phyloP scores from a whole-genome alignment of 768 basidiomycete species.

The Termitomyces sp. region DNA sequence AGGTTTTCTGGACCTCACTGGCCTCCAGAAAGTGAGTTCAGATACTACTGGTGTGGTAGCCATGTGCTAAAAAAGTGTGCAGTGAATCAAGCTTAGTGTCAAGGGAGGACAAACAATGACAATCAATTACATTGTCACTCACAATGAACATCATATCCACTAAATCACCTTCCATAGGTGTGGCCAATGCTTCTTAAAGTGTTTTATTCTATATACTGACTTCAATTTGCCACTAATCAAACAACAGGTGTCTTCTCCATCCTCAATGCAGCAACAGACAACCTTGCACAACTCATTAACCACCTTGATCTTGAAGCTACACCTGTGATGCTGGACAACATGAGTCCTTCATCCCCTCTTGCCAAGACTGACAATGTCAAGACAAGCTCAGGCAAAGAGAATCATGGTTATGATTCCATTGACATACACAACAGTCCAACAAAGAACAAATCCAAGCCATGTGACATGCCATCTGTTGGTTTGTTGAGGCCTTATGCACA shows the following conservation, averaged over 20 bases:
- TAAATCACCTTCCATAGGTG: too few relatives aligned
- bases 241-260: conserved; percentile 54
- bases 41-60: too few relatives aligned
- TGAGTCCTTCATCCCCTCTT: conserved; percentile 25
- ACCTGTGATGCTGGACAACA: conserved; percentile 49
- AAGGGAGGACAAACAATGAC: too few relatives aligned
- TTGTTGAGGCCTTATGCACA: conserved; percentile 49
- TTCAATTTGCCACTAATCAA: too few relatives aligned
- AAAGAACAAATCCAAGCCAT: conserved; percentile 20
- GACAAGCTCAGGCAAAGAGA: background rate
- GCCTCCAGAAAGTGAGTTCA: too few relatives aligned
- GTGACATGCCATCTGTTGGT: conserved; percentile 31
- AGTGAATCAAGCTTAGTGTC: too few relatives aligned
- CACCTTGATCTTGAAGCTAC: conserved; percentile 81
- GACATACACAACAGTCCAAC: background rate
- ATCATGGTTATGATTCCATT: background rate
- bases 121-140: too few relatives aligned
- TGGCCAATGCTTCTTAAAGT: too few relatives aligned
- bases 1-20: too few relatives aligned
- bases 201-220: too few relatives aligned
- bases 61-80: too few relatives aligned
- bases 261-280: conserved; percentile 76
- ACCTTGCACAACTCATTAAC: conserved; percentile 73
- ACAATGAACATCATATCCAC: too few relatives aligned
- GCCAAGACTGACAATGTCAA: background rate